Evolutionary conservation across 2,329 filamentous ascomycete species (phyloP), one percentile per base, ranked within the genome.

Genomic region (Fusarium palustre): DNA sequence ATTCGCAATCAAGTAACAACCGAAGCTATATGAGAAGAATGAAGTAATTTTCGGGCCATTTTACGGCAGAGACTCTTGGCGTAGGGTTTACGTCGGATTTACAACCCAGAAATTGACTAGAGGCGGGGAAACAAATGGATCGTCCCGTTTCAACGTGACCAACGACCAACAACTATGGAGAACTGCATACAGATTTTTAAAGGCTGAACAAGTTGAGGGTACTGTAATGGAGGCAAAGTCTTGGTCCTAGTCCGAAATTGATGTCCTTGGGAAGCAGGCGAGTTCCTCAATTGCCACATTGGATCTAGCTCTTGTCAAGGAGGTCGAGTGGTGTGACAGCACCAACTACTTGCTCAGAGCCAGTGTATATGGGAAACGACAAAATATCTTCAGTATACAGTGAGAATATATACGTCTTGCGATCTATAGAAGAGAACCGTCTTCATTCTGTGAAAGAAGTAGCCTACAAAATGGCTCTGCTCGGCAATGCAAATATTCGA

Each of bases 91-190:
- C 7, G 4, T 31, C 50, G 50, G 50, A 15, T 11, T 42, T 31
- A 7, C 15, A 24, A 15, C 18, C 50, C 38, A 22, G 16, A 54
- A 54, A 25, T 31, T 43, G 50, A 42, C 38, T 45, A 54, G 24
- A 13, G 12, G 25, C 50, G 38, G 38, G 50, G 38, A 54, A 45
- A 10, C 2, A 12, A 16, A 43, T 24, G 46, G 9, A 52, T 30
- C 11, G 15, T 31, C 28, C 7, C 5, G 20, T 28, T 16, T 53
- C 15, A 25, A 28, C 33, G 22, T 12, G 30, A 53, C 7, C 10
- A 13, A 28, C 47, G 22, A 38, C 34, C 48, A 52, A 43, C 16
- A 43, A 22, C 16, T 20, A 39, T 39, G 36, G 43, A 46, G 16
- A 31, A 53, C n/a, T 22, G 7, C 15, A 20, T 25, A 24, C 8